Base-by-base conservation (phyloP, 345 rosid genomes). In the Anacardium occidentale region DNA sequence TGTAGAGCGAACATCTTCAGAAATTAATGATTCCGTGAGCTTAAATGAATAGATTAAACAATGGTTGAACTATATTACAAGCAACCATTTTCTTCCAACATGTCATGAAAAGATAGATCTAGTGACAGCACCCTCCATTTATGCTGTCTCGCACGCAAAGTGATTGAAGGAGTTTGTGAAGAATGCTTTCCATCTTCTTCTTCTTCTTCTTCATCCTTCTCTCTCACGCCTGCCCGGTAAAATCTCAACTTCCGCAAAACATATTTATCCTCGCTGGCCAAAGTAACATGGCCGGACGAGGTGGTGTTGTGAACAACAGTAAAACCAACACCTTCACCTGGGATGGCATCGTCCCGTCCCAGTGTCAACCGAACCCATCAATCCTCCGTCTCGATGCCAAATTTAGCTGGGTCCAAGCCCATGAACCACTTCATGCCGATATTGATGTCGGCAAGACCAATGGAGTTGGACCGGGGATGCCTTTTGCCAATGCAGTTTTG, bases 281-380 rank as follows among this genome's bases (percentile, higher is more conserved):
- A 74, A 94, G 98, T 88, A 94, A 94, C 88, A 94, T 90, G 95
- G 92, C 92, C 3, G 97, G 98, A 20, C 88, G 90, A 9, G 98
- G 98, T 10, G 94, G 96, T 1, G 92, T 92, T 1, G 22, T 67
- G 57, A 88, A 80, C 77, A 72, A 81, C 81, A 83, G 84, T 59
- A 40, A 32, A 11, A 79, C 80, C 0, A 77, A 81, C 45, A 56
- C 54, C 18, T 17, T 72, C 32, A 53, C 59, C 17, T 94, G 98
- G 98, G 98, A 94, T 74, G 88, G 91, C 0, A 54, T 90, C 2
- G 57, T 92, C 34, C 98, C 98, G 0, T 84, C 76, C 0, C 89
- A 94, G 67, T 89, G 90, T 75, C 74, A 74, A 18, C 80, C 89
- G 10, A 83, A 82, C 76, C 88, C 85, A 7, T 76, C 75, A 1